phyloP scores from a whole-genome alignment of 257 asterid genomes.

The Phtheirospermum japonicum region DNA sequence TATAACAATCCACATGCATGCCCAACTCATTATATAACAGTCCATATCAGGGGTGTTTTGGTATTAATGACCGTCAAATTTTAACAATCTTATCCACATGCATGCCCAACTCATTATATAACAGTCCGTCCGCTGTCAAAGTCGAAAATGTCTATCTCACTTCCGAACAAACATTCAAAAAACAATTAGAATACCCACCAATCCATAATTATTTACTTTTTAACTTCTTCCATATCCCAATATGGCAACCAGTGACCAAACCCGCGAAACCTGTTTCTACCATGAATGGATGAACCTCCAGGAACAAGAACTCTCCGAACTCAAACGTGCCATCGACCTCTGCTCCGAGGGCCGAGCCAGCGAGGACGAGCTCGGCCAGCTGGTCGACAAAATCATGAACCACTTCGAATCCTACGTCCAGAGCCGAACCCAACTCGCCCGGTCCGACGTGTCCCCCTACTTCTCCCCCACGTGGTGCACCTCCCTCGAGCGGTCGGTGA shows the following conservation, averaged over 20 bases:
- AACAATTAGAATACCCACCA: neutral
- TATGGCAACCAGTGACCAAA: slow-evolving; percentile 25
- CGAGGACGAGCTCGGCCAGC: slow-evolving; percentile 18
- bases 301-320: slow-evolving; percentile 36
- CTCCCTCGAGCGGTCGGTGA: slow-evolving; percentile 41
- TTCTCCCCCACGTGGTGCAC: slow-evolving; percentile 46
- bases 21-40: no score
- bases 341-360: neutral
- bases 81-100: neutral
- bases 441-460: slow-evolving; percentile 26
- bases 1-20: no score
- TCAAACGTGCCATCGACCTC: slow-evolving; percentile 28
- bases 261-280: slow-evolving; percentile 25
- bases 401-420: slow-evolving; percentile 27
- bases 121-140: no score
- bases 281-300: slow-evolving; percentile 37
- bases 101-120: neutral
- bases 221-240: no score
- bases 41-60: no score
- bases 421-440: slow-evolving; percentile 26
- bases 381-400: slow-evolving; percentile 28
- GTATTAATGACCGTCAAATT: no score
- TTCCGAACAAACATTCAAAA: no score
- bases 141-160: no score
- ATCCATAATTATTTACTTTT: neutral